Evolutionary conservation across 2,329 filamentous ascomycete genomes (phyloP), one percentile per base, ranked within the genome.

Genomic region (Beauveria varroae): DNA sequence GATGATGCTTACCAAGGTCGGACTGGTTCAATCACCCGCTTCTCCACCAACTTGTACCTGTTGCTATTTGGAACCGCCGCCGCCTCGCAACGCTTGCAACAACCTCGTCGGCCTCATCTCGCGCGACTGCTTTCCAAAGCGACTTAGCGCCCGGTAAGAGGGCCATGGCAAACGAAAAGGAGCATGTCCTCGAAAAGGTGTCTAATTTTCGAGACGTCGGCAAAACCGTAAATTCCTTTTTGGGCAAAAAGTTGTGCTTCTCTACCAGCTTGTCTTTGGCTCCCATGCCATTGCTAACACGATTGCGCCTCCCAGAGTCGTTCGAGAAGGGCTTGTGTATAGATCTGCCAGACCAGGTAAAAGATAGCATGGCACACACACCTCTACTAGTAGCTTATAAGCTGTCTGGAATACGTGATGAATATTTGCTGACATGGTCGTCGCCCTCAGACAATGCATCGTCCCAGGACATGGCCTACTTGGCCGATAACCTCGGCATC

Each of bases 201-300:
- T 53, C 40, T 67, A 93, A 93, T 72, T 91, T 93, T 70, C 85
- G 90, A 62, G 90, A 93, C 78, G 86, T 93, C 49, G 89, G 86
- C 46, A 76, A 79, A 64, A 86, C 84, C 0, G 78, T 91, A 66
- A 92, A 92, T 67, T 69, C 74, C 28, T 81, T 81, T 63, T 72
- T 84, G 5, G 80, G 80, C 26, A 75, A 76, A 64, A 81, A 78
- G 86, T 86, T 76, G 66, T 28, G 75, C 41, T n/a, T 34, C 44
- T 54, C 9, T 20, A n/a, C 26, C 16, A 22, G 10, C 30, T 22
- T 22, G 18, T 12, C 1, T 66, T 51, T 10, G 46, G n/a, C 8
- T 26, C 1, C 8, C 14, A 22, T 8, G 3, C 16, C n/a, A 37
- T 37, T 6, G 49, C 57, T 60, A 52, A 60, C 28, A 26, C 5